These are phyloP conservation scores for Bimuria novae-zelandiae DNA, from an alignment of 2,329 filamentous ascomycete genomes.

Conservation along the genomic window DNA sequence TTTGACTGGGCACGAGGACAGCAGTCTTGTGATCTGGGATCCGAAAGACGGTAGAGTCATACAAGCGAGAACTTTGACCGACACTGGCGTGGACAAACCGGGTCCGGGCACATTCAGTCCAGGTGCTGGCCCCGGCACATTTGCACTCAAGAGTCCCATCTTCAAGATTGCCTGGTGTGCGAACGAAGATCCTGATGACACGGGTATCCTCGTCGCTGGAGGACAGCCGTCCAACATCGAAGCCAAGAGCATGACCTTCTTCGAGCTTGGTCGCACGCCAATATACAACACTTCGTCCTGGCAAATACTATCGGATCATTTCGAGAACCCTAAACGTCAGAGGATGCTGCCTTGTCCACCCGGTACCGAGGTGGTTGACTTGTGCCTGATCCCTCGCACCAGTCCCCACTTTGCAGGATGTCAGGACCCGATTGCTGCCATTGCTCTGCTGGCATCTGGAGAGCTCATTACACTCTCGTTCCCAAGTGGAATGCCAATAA, in stretches of 20 bases:
- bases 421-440: slow-evolving; percentile 86
- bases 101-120: slow-evolving; percentile 51
- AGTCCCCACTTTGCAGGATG: slow-evolving; percentile 87
- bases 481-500: slow-evolving; percentile 87
- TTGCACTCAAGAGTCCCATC: slow-evolving; percentile 73
- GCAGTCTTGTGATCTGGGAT: slow-evolving; percentile 93
- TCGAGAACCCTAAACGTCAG: slow-evolving; percentile 74
- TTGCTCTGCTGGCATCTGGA: slow-evolving; percentile 80
- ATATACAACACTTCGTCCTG: slow-evolving; percentile 90
- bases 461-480: slow-evolving; percentile 91
- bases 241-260: slow-evolving; percentile 79
- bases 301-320: slow-evolving; percentile 79
- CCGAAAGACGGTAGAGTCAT: slow-evolving; percentile 83
- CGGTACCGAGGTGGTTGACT: slow-evolving; percentile 76
- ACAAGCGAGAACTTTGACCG: slow-evolving; percentile 78
- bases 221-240: slow-evolving; percentile 70
- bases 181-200: slow-evolving; percentile 92
- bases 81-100: slow-evolving; percentile 73
- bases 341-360: slow-evolving; percentile 74
- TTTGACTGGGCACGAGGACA: slow-evolving; percentile 85
- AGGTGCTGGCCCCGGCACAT: slow-evolving; percentile 53
- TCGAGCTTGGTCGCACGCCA: slow-evolving; percentile 87
- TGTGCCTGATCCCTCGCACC: slow-evolving; percentile 78
- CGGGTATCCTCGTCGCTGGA: slow-evolving; percentile 82
- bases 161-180: slow-evolving; percentile 88